These are phyloP conservation scores for Capsella bursapastoris DNA, from an alignment of 345 rosid genomes.

Conservation along the genomic window DNA sequence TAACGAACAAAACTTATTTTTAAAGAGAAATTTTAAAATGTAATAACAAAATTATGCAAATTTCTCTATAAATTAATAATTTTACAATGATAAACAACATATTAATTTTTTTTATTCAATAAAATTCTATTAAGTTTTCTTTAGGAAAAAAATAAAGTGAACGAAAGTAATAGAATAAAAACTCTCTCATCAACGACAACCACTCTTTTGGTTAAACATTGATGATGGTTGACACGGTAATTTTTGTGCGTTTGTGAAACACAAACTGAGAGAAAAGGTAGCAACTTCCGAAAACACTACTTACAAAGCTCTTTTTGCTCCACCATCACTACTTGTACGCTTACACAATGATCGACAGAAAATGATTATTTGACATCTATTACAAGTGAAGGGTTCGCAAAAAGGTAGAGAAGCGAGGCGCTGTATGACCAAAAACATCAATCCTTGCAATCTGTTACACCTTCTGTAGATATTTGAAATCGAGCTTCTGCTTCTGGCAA, in stretches of 20 bases:
- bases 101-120: no score
- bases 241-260: not conserved
- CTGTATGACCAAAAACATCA: conserved; percentile 37
- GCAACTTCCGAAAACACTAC: conserved; percentile 10
- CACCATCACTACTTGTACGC: conserved; percentile 20
- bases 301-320: conserved; percentile 28
- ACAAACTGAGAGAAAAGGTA: not conserved
- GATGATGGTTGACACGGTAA: no score
- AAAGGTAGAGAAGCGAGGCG: not conserved
- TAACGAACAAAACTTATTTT: no score
- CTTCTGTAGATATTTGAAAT: conserved; percentile 84
- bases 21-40: no score
- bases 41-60: no score
- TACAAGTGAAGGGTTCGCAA: conserved; percentile 15
- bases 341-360: conserved; percentile 12
- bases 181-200: no score
- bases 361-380: conserved; percentile 6
- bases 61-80: no score
- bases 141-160: no score
- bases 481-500: conserved; percentile 93
- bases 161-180: no score
- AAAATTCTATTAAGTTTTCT: no score
- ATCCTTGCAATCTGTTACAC: conserved; percentile 86
- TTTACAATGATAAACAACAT: no score
- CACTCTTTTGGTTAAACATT: no score